These are phyloP conservation scores for Aspergillus kassunensis DNA, from an alignment of 495 filamentous ascomycete genomes.

Conservation along the genomic window DNA sequence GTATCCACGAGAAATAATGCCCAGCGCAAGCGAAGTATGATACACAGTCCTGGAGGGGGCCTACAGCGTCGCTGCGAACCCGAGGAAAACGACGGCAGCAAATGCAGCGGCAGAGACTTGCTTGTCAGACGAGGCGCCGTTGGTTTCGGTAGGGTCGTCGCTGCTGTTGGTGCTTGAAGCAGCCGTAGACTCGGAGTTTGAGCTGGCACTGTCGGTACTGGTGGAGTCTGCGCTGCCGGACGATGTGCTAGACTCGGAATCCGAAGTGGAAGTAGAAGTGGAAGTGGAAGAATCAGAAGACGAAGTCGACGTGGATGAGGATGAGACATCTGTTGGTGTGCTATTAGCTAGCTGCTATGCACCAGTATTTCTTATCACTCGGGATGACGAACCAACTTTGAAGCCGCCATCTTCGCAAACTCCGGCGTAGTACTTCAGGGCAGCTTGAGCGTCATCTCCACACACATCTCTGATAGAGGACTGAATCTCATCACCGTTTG, in stretches of 20 bases:
- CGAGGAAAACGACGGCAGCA: conserved; percentile 37
- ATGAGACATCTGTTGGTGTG: neutral
- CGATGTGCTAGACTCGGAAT: conserved; percentile 18
- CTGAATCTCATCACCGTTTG: conserved; percentile 26
- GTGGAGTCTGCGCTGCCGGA: conserved; percentile 16
- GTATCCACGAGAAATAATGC: neutral
- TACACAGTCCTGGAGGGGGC: conserved; percentile 6
- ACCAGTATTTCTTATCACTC: neutral
- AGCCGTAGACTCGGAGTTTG: conserved; percentile 8
- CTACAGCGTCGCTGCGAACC: conserved; percentile 36
- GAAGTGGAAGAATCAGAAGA: conserved; percentile 16
- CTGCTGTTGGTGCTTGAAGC: neutral
- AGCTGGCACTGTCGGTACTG: conserved; percentile 10
- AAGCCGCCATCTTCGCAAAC: conserved; percentile 30
- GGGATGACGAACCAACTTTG: conserved; percentile 31
- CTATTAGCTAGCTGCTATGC: conserved; percentile 9
- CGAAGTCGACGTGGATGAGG: conserved; percentile 8
- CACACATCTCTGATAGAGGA: conserved; percentile 27
- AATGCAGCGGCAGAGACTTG: conserved; percentile 35
- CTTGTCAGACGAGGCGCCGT: conserved; percentile 25
- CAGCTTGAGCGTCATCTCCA: conserved; percentile 23
- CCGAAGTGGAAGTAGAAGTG: conserved; percentile 13
- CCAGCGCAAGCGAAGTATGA: conserved; percentile 2
- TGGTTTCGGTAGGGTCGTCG: neutral
- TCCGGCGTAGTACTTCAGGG: conserved; percentile 30